Conservation (phyloP, 2,329 filamentous ascomycete genomes). For the Sphaerulina vaccinii region DNA sequence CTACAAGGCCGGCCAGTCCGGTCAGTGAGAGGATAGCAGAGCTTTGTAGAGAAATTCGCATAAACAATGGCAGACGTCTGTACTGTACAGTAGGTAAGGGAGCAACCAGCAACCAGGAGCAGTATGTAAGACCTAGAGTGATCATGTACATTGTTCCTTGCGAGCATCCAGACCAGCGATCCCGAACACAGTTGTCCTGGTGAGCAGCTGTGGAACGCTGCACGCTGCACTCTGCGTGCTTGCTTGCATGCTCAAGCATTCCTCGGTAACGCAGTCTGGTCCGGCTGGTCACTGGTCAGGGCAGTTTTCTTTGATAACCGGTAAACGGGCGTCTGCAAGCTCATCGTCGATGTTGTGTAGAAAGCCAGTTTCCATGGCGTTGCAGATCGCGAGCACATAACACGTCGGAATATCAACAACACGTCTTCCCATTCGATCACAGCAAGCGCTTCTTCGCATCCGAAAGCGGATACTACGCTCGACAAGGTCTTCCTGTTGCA, state of each 20-base stretch:
- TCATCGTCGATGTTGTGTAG: not conserved
- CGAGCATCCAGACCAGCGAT: not conserved
- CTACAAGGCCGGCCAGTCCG: not conserved
- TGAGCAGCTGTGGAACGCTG: not conserved
- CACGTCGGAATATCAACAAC: not conserved
- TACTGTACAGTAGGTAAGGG: too few relatives aligned
- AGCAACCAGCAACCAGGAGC: too few relatives aligned
- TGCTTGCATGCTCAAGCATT: not conserved
- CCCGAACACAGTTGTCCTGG: not conserved
- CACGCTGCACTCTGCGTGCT: not conserved
- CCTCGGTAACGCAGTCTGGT: not conserved
- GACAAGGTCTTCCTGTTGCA: not conserved
- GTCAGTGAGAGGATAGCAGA: too few relatives aligned
- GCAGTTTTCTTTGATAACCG: too few relatives aligned
- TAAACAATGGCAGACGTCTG: not conserved
- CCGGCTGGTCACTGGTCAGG: not conserved
- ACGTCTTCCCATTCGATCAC: slow-evolving; percentile 1
- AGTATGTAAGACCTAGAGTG: not conserved
- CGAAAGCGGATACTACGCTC: not conserved
- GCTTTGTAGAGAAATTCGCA: too few relatives aligned
- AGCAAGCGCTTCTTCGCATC: not conserved
- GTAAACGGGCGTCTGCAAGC: not conserved
- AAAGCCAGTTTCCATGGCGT: not conserved
- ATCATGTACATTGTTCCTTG: not conserved
- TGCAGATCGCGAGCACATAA: not conserved